A percentile compares a stretch with the other conserved stretches of the same genome.
Evolutionary conservation across 768 basidiomycete genomes (phyloP).

Genomic region (Amyloporia xantha): DNA sequence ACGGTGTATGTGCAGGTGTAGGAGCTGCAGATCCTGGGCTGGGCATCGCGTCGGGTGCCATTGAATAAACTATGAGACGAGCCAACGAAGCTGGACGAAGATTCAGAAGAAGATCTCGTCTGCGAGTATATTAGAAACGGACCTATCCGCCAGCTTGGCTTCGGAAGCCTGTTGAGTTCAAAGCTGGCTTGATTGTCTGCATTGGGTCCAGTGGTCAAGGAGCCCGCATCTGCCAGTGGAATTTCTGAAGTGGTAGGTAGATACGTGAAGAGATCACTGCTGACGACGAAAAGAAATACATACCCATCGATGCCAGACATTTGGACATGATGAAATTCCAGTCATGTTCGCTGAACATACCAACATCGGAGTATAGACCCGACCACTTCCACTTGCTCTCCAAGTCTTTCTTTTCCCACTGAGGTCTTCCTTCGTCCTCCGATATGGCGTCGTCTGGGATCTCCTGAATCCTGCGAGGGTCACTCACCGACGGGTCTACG

Average conservation of each 20-base stretch:
- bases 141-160: constrained; percentile 71
- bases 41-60: constrained; percentile 59
- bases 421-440: constrained; percentile 53
- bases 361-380: constrained; percentile 52
- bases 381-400: constrained; percentile 41
- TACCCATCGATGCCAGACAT: constrained; percentile 78
- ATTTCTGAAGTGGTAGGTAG: constrained; percentile 47
- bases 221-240: constrained; percentile 65
- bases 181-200: constrained; percentile 69
- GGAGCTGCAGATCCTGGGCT: constrained; percentile 53
- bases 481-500: constrained; percentile 67
- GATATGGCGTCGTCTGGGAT: constrained; percentile 66
- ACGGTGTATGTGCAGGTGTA: constrained; percentile 72
- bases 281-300: constrained; percentile 17
- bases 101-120: background rate
- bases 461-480: constrained; percentile 59
- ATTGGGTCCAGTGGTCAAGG: constrained; percentile 66
- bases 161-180: constrained; percentile 67
- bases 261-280: background rate
- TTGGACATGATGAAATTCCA: constrained; percentile 88
- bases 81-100: constrained; percentile 60
- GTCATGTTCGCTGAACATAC: constrained; percentile 76
- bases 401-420: constrained; percentile 42
- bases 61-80: constrained; percentile 83
- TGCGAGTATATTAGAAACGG: constrained; percentile 21